Conservation (phyloP, 352 stramenopile species). For the Phytopythium vexans region DNA sequence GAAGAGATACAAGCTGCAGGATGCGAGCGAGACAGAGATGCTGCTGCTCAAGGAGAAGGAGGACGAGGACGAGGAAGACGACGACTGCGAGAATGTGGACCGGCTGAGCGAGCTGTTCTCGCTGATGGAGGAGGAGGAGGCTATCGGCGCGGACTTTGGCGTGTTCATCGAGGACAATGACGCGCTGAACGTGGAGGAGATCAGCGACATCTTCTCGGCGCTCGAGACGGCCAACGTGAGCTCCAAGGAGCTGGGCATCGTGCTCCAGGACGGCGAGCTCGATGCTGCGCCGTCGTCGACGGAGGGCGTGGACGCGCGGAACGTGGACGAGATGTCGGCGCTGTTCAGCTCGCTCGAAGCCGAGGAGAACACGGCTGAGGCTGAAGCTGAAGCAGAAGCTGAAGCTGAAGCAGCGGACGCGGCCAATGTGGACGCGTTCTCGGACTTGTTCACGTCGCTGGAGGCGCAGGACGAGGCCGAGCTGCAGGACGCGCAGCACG, state of each 20-base stretch:
- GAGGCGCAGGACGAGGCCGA: conserved; percentile 14
- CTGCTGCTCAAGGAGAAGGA: conserved; percentile 8
- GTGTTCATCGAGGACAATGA: conserved; percentile 51
- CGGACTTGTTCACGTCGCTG: conserved; percentile 1
- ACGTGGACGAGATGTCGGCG: conserved; percentile 25
- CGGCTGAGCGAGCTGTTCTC: conserved; percentile 53
- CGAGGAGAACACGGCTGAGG: too few relatives aligned
- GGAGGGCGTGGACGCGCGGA: conserved; percentile 18
- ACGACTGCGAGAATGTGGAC: conserved; percentile 48
- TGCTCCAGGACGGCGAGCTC: neutral
- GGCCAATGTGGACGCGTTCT: neutral
- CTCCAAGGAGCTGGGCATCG: conserved; percentile 5
- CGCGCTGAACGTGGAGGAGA: conserved; percentile 51
- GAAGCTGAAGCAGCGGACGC: conserved; percentile 7
- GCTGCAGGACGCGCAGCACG: conserved; percentile 35
- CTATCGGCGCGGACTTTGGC: conserved; percentile 34
- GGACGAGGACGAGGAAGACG: conserved; percentile 19
- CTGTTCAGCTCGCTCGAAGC: conserved; percentile 15
- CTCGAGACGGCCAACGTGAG: conserved; percentile 26
- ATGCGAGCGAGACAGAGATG: neutral
- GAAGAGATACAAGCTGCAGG: conserved; percentile 2
- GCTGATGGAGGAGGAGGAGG: conserved; percentile 43
- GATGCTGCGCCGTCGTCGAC: neutral
- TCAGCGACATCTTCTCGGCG: conserved; percentile 45
- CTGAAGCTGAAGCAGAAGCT: too few relatives aligned